Evolutionary conservation across 2,329 filamentous ascomycete species (phyloP).

Genomic region (Alternaria conjuncta): DNA sequence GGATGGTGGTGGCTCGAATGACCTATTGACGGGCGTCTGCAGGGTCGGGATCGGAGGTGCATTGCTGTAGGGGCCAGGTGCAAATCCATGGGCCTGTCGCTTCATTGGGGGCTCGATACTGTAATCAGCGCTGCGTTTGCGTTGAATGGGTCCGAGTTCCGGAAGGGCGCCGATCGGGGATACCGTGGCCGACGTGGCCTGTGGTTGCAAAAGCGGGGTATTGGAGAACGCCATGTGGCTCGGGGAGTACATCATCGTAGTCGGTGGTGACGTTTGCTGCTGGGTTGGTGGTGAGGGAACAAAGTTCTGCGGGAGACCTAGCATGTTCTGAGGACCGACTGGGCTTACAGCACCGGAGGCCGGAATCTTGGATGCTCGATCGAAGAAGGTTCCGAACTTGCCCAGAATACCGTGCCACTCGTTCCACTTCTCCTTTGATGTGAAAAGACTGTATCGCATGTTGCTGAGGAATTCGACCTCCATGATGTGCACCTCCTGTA

Average conservation of each 20-base stretch:
- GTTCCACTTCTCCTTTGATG: slow-evolving; percentile 84
- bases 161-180: slow-evolving; percentile 54
- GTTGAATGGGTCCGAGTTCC: slow-evolving; percentile 48
- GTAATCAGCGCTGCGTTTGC: slow-evolving; percentile 67
- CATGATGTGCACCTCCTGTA: slow-evolving; percentile 97
- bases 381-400: slow-evolving; percentile 83
- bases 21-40: slow-evolving; percentile 42
- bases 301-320: slow-evolving; percentile 52
- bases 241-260: slow-evolving; percentile 49
- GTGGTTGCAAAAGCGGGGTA: slow-evolving; percentile 48
- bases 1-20: slow-evolving; percentile 44
- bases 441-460: slow-evolving; percentile 92
- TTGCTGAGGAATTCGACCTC: slow-evolving; percentile 99
- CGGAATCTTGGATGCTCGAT: slow-evolving; percentile 65
- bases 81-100: slow-evolving; percentile 50
- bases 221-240: slow-evolving; percentile 52
- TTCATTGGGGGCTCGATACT: slow-evolving; percentile 64
- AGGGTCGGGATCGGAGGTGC: slow-evolving; percentile 44
- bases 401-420: slow-evolving; percentile 84
- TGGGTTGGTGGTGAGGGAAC: slow-evolving; percentile 59
- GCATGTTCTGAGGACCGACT: slow-evolving; percentile 38
- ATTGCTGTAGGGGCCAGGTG: slow-evolving; percentile 46
- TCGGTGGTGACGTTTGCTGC: slow-evolving; percentile 59
- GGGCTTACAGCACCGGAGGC: slow-evolving; percentile 49
- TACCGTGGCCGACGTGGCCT: slow-evolving; percentile 51